Percentiles rank a stretch among this genome's conserved stretches.
These are phyloP conservation scores for Leccinum fallax DNA, from an alignment of 1,284 basidiomycete genomes.

Conservation along the genomic window DNA sequence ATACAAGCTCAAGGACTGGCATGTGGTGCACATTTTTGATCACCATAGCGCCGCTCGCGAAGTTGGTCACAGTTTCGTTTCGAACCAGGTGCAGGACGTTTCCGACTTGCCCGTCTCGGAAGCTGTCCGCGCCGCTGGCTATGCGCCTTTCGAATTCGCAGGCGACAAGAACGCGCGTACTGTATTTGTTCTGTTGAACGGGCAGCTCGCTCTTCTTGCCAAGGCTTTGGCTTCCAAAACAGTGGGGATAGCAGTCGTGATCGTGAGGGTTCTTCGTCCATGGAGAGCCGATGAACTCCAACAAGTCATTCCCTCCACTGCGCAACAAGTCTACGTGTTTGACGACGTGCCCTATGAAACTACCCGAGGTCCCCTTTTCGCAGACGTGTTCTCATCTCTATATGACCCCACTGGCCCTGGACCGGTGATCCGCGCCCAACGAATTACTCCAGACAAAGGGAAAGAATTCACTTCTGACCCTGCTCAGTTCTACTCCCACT, in stretches of 20 bases:
- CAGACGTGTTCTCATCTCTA: conserved; percentile 70
- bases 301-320: conserved; percentile 57
- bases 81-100: conserved; percentile 33
- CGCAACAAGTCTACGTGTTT: conserved; percentile 63
- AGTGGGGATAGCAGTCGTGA: conserved; percentile 59
- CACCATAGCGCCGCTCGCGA: conserved; percentile 73
- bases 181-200: conserved; percentile 67
- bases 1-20: conserved; percentile 60
- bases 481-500: conserved; percentile 47
- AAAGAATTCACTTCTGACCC: conserved; percentile 54
- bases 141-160: conserved; percentile 67
- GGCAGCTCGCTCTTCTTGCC: conserved; percentile 63
- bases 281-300: conserved; percentile 70
- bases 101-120: conserved; percentile 43
- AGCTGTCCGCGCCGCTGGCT: conserved; percentile 54
- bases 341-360: conserved; percentile 72
- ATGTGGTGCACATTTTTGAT: conserved; percentile 81
- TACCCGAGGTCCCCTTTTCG: conserved; percentile 66
- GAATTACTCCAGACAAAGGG: conserved; percentile 57
- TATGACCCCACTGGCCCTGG: conserved; percentile 43
- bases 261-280: conserved; percentile 76
- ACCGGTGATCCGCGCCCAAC: conserved; percentile 57
- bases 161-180: conserved; percentile 62
- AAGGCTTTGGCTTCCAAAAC: conserved; percentile 49
- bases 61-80: conserved; percentile 52